A percentile compares a stretch with the other conserved stretches of the same genome.
These are phyloP conservation scores for Schwanniomyces pseudopolymorphus DNA, from an alignment of 805 yeast species.

Conservation along the genomic window DNA sequence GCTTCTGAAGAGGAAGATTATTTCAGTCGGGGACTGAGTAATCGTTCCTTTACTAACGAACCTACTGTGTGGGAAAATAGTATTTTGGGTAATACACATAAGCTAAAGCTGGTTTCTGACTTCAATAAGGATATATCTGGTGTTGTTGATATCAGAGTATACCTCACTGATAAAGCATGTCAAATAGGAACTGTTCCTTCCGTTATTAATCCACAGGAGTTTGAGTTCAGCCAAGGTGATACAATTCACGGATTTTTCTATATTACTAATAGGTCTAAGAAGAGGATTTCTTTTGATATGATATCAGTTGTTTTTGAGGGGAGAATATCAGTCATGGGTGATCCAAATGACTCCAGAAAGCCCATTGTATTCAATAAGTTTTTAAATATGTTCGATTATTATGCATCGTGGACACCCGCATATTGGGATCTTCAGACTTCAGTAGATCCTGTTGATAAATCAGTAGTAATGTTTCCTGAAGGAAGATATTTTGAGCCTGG, in stretches of 20 bases:
- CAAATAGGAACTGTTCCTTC: conserved; percentile 23
- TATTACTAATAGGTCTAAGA: conserved; percentile 39
- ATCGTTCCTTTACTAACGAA: conserved; percentile 16
- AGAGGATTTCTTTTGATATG: conserved; percentile 58
- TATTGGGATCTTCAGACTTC: conserved; percentile 26
- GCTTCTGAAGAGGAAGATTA: background rate
- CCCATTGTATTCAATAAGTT: conserved; percentile 28
- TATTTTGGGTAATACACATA: conserved; percentile 36
- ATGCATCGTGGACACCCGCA: conserved; percentile 50
- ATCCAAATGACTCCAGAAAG: conserved; percentile 18
- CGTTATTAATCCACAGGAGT: conserved; percentile 27
- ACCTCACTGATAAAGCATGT: conserved; percentile 35
- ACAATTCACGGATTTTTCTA: conserved; percentile 55
- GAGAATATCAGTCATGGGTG: conserved; percentile 19
- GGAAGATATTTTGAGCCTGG: conserved; percentile 19
- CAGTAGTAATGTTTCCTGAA: conserved; percentile 16
- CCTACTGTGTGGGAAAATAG: conserved; percentile 36
- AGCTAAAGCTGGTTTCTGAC: conserved; percentile 30
- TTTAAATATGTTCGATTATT: conserved; percentile 49
- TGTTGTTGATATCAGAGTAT: conserved; percentile 24
- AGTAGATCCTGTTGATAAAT: conserved; percentile 26
- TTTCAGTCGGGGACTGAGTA: background rate
- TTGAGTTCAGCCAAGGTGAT: conserved; percentile 67
- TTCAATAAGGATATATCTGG: conserved; percentile 25
- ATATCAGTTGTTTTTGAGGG: conserved; percentile 61